Base-by-base conservation (phyloP, 192 early-diverging fungal genomes). In the Coemansia sp. region DNA sequence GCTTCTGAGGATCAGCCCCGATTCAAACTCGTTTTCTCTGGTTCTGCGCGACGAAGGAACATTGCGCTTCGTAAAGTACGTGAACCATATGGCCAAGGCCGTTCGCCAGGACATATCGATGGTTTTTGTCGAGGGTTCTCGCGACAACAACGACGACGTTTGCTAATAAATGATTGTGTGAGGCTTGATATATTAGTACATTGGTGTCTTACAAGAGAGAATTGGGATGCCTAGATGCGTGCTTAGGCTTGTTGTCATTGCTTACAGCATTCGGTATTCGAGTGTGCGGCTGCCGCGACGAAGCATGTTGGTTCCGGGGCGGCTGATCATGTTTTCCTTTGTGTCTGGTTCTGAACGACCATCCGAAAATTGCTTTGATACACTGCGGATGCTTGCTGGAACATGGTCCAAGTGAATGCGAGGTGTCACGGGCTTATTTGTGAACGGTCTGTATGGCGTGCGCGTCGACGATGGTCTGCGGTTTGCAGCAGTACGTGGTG, bases 1-100 rank as follows among this genome's bases (percentile, higher is more conserved):
- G 59, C 56, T 82, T 20, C 31, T 79, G 54, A 59, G 74, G 10
- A 59, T 88, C 28, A 72, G 65, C n/a, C 87, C 87, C 0, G 56
- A 73, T 9, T 19, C 59, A 44, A 88, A 88, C 61, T 83, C 83
- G 1, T 62, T 88, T 25, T 82, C 83, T 1, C 53, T 88, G 48
- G 84, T 84, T 17, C 57, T 86, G 23, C 65, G 87, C 19, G 81
- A 83, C 34, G 71, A 77, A 11, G 84, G 85, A 1, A 86, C 84
- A 0, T 31, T 84, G 33, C 64, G 82, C 9, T 88, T 88, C 72
- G 79, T 88, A 20, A 83, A 84, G 37, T 84, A 77, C 60, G 30
- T 88, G 36, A 85, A 78, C 60, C 75, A 67, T 20, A 67, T 68
- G 42, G 81, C 79, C 15, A 57, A 65, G 13, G 58, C 56, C 4